Conservation (phyloP, 176 grass and related monocot species). For the Microstegium vimineum region DNA sequence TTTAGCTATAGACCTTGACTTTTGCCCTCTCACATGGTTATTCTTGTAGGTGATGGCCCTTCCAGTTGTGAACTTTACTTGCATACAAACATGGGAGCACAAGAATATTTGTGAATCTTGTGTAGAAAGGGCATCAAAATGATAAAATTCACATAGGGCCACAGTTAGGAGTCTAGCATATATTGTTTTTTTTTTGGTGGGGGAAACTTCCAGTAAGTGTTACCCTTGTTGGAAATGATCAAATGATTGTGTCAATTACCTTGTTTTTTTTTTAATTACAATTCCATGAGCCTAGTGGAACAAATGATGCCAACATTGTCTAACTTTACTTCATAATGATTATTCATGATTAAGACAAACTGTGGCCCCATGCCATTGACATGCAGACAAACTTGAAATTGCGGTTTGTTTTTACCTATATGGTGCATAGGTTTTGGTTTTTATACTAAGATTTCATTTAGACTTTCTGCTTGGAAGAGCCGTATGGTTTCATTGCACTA, state of each 20-base stretch:
- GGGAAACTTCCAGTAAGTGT: background rate
- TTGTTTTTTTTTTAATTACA: background rate
- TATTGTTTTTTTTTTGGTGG: background rate
- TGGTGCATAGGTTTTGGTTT: background rate
- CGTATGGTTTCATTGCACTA: background rate
- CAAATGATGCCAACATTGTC: background rate
- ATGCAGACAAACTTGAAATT: background rate
- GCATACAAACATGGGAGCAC: background rate
- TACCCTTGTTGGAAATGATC: too few species aligned
- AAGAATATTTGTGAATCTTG: background rate
- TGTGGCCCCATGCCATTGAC: background rate
- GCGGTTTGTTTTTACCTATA: background rate
- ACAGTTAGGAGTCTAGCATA: background rate
- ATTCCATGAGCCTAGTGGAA: background rate
- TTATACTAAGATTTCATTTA: background rate
- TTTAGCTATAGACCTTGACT: background rate
- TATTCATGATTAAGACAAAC: background rate
- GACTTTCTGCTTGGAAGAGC: background rate
- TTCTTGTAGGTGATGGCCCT: background rate
- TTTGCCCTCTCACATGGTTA: background rate
- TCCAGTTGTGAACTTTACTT: background rate
- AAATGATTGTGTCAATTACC: too few species aligned
- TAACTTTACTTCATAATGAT: background rate
- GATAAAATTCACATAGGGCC: background rate
- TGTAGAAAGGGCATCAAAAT: background rate